Evolutionary conservation across 345 rosid genomes (phyloP), one percentile per base, ranked within the genome.

Genomic region (Salix exigua): DNA sequence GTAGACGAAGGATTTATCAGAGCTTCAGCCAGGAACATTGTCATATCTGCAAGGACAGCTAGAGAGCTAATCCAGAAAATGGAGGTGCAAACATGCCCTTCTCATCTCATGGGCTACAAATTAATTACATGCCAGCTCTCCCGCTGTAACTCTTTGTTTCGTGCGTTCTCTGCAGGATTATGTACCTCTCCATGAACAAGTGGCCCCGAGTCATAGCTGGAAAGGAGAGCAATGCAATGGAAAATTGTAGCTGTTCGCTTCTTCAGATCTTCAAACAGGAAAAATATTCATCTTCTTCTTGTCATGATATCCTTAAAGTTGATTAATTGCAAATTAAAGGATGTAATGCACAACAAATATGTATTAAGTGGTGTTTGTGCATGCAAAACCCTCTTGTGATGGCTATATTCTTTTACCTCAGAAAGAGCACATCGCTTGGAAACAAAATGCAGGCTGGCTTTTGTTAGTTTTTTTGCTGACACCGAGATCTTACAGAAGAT

Each of bases 1-100:
- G 91, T 86, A 6, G 88, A 89, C 30, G 91, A 88, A 18, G 93
- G 91, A 31, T 89, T 89, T 69, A 85, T 89, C 60, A 74, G 68
- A 9, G 82, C 88, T 60, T 78, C 77, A 33, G 87, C 85, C 17
- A 81, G 86, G 50, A 64, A 81, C 60, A 88, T 89, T 28, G 81
- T 88, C 64, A 77, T 86, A 4, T 85, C 93, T 2, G 89, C 89
- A 5, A 72, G 83, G 6, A 86, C 50, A 17, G 86, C 85, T 23
- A 48, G 25, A 26, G 89, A 88, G 4, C 77, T 89, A 38, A 35
- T 86, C 53, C 73, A 70, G 17, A 77, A 67, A 64, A 79, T 89
- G 79, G 91, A 89, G 91, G 91, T 89, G 76, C 17, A 17, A 2
- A 42, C 46, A 16, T 38, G 5, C 21, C 42, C 62, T 26, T 21